These are phyloP conservation scores for Kitagawia praeruptora DNA, from an alignment of 129 eudicot genomes.

Conservation along the genomic window DNA sequence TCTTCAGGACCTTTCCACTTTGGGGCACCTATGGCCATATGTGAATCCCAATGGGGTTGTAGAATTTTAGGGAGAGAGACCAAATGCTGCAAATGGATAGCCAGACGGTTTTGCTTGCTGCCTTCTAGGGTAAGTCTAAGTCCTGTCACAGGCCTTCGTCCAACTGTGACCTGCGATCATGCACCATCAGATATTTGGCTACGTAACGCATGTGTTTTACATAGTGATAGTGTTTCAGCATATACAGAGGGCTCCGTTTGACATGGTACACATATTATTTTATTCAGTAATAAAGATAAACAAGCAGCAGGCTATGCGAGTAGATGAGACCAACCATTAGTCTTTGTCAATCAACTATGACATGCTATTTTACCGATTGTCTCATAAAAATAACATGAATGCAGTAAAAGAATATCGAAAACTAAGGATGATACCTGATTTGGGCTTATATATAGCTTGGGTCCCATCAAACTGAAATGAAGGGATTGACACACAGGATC, in stretches of 20 bases:
- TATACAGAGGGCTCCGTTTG: background rate
- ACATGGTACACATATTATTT: background rate
- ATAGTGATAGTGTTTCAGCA: background rate
- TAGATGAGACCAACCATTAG: background rate
- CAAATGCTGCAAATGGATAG: conserved; percentile 70
- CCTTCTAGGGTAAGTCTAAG: conserved; percentile 74
- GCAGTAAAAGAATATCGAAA: background rate
- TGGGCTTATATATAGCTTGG: conserved; percentile 81
- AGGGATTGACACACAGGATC: conserved; percentile 85
- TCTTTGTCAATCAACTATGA: background rate
- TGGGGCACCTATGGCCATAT: conserved; percentile 90
- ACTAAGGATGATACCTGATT: conserved; percentile 53
- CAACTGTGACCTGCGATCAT: conserved; percentile 62
- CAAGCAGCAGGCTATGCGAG: background rate
- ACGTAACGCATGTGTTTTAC: background rate
- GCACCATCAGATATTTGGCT: background rate
- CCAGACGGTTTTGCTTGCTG: conserved; percentile 62
- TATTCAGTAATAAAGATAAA: background rate
- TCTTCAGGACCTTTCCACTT: conserved; percentile 96
- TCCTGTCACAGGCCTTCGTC: conserved; percentile 92
- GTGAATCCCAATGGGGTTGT: conserved; percentile 90
- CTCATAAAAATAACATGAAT: background rate
- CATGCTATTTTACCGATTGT: background rate
- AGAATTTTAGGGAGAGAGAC: conserved; percentile 89
- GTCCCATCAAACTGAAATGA: conserved; percentile 95